phyloP scores from a whole-genome alignment of 345 rosid genomes.

The Trapa bicornis region DNA sequence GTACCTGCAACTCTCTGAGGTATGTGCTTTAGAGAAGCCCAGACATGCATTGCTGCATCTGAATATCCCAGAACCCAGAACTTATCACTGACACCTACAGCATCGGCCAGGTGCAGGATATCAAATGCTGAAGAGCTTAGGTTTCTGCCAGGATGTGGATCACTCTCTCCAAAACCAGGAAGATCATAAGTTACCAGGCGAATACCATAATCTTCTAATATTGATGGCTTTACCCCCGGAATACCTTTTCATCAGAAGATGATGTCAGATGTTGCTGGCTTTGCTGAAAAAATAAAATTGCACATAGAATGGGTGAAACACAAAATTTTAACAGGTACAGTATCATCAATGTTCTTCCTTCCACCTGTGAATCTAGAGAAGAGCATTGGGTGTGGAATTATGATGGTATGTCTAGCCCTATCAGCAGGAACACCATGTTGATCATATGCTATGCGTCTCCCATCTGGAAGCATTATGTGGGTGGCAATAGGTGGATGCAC shows the following conservation, averaged over 20 bases:
- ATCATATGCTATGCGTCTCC: constrained; percentile 63
- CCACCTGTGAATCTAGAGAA: constrained; percentile 85
- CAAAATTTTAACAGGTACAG: not conserved
- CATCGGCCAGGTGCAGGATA: constrained; percentile 56
- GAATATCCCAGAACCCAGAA: constrained; percentile 91
- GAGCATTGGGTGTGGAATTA: constrained; percentile 68
- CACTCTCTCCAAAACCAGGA: constrained; percentile 99
- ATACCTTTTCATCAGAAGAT: constrained; percentile 38
- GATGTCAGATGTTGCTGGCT: not conserved
- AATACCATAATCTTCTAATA: constrained; percentile 70
- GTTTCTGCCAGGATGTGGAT: constrained; percentile 62
- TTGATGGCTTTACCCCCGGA: constrained; percentile 59
- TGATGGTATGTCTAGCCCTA: constrained; percentile 57
- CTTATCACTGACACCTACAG: constrained; percentile 44
- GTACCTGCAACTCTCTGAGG: constrained; percentile 74
- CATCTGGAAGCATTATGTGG: constrained; percentile 66
- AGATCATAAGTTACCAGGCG: constrained; percentile 78
- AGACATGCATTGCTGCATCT: constrained; percentile 74
- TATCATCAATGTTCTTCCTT: not conserved
- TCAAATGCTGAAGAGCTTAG: constrained; percentile 79
- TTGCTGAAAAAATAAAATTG: constrained; percentile 1
- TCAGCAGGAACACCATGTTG: constrained; percentile 62
- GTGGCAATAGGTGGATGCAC: constrained; percentile 59
- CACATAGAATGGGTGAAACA: not conserved
- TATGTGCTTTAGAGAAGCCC: constrained; percentile 85